phyloP scores from a whole-genome alignment of 1,139 yeast genomes.

The Debaryomyces robertsiae region DNA sequence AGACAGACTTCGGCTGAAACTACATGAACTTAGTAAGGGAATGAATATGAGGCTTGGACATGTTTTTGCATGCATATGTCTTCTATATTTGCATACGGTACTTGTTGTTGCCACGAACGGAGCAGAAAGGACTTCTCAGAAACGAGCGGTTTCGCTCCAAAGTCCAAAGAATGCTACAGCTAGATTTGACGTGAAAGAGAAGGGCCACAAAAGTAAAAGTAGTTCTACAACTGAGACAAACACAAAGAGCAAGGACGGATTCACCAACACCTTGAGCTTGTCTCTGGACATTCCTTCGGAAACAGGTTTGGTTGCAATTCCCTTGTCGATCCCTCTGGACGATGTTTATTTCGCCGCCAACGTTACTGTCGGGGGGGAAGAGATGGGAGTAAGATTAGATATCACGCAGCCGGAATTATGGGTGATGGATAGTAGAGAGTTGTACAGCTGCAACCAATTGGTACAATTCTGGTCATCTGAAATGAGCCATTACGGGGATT shows the following conservation, averaged over 20 bases:
- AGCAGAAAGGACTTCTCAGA: not conserved
- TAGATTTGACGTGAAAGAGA: no score
- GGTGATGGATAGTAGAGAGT: constrained; percentile 33
- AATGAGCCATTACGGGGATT: constrained; percentile 13
- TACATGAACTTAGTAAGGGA: no score
- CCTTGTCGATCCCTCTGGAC: constrained; percentile 4
- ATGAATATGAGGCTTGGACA: not conserved
- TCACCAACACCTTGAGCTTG: no score
- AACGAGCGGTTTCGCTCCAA: no score
- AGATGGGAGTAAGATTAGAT: constrained; percentile 32
- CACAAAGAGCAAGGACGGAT: no score
- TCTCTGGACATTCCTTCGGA: not conserved
- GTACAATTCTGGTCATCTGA: constrained; percentile 25
- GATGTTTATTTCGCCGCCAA: constrained; percentile 12
- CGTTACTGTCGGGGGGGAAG: constrained; percentile 14
- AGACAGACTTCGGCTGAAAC: no score
- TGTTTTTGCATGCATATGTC: not conserved
- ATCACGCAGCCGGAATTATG: constrained; percentile 39
- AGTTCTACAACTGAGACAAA: no score
- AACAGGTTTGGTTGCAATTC: not conserved
- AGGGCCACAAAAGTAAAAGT: no score
- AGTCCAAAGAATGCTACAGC: no score
- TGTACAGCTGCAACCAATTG: constrained; percentile 28
- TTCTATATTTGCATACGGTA: not conserved
- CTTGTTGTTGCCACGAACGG: not conserved